Percentiles rank a stretch among this genome's conserved stretches.
Conservation (phyloP, 108 stramenopile species). For the Nannochloropsis gaditana region DNA sequence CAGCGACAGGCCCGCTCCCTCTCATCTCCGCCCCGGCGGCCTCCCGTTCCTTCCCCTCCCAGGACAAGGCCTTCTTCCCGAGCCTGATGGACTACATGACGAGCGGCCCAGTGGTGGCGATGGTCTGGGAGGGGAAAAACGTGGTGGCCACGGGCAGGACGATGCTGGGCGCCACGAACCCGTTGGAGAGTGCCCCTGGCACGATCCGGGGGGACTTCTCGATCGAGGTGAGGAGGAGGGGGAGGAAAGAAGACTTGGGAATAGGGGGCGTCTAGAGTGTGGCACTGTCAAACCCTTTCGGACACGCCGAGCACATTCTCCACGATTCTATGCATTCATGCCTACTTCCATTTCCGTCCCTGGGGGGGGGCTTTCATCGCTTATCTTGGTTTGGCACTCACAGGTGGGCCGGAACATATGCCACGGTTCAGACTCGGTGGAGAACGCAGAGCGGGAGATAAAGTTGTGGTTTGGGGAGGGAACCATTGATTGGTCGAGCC, state of each 20-base stretch:
- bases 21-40: background rate
- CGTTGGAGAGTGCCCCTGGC: constrained; percentile 80
- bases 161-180: constrained; percentile 98
- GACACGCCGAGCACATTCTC: background rate
- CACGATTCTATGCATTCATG: background rate
- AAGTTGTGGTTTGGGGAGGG: constrained; percentile 92
- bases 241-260: constrained; percentile 35
- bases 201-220: constrained; percentile 97
- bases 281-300: background rate
- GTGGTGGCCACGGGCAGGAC: constrained; percentile 62
- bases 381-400: too few species aligned
- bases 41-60: constrained; percentile 40
- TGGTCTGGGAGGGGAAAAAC: constrained; percentile 59
- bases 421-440: constrained; percentile 87
- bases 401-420: constrained; percentile 66
- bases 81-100: constrained; percentile 92
- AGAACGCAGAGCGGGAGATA: constrained; percentile 89
- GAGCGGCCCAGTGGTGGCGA: constrained; percentile 76
- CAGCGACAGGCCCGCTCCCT: too few species aligned
- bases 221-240: constrained; percentile 65
- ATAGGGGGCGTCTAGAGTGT: background rate
- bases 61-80: constrained; percentile 92
- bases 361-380: too few species aligned
- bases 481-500: constrained; percentile 40
- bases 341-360: background rate